These are phyloP conservation scores for Clavariopsis aquatica DNA, from an alignment of 495 filamentous ascomycete species.

Conservation along the genomic window DNA sequence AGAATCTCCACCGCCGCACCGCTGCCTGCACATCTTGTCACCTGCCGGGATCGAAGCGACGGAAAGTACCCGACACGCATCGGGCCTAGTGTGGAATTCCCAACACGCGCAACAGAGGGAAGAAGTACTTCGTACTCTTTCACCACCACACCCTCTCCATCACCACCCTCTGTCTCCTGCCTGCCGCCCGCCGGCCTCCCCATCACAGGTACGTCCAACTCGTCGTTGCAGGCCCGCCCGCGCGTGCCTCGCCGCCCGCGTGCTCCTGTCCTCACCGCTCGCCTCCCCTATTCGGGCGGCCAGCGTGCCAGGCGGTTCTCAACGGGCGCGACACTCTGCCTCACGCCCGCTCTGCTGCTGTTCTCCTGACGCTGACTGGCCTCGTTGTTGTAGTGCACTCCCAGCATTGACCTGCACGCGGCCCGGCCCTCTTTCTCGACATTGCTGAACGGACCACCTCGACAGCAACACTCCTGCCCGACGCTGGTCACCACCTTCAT, in stretches of 20 bases:
- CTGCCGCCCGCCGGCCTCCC: slow-evolving; percentile 11
- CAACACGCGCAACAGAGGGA: slow-evolving; percentile 34
- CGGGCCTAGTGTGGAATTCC: slow-evolving; percentile 33
- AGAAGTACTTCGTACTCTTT: slow-evolving; percentile 35
- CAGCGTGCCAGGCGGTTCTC: slow-evolving; percentile 12
- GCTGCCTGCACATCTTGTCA: neutral
- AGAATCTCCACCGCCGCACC: neutral
- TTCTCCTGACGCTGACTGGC: slow-evolving; percentile 29
- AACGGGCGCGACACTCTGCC: slow-evolving; percentile 10
- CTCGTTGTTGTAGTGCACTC: slow-evolving; percentile 32
- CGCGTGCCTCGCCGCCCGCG: slow-evolving; percentile 13
- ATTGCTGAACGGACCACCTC: slow-evolving; percentile 38
- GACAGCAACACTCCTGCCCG: slow-evolving; percentile 5
- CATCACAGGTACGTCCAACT: slow-evolving; percentile 33
- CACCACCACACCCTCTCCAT: slow-evolving; percentile 23
- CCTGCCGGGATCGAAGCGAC: neutral
- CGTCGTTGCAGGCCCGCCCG: neutral
- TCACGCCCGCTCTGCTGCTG: neutral
- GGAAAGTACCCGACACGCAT: slow-evolving; percentile 24
- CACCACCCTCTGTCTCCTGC: slow-evolving; percentile 14
- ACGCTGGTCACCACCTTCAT: slow-evolving; percentile 19
- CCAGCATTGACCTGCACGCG: slow-evolving; percentile 40
- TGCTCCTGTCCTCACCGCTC: slow-evolving; percentile 12
- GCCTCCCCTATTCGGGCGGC: slow-evolving; percentile 32
- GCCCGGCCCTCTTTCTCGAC: slow-evolving; percentile 34